phyloP scores from a whole-genome alignment of 116 monocot species.

The Thalassia testudinum region DNA sequence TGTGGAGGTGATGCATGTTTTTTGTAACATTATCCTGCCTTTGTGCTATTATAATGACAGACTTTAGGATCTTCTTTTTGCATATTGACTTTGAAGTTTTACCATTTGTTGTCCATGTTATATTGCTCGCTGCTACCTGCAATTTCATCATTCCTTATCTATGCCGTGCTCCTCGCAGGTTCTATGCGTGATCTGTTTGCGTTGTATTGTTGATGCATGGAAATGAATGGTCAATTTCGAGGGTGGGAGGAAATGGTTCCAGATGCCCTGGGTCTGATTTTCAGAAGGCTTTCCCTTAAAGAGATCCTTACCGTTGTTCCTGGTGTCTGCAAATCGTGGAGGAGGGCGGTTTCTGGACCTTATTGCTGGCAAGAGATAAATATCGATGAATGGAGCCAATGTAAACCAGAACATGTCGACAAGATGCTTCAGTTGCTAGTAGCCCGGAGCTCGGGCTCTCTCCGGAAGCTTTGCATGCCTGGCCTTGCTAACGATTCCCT shows the following conservation, averaged over 20 bases:
- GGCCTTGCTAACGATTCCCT: constrained; percentile 42
- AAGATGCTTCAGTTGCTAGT: constrained; percentile 66
- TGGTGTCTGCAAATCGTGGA: constrained; percentile 87
- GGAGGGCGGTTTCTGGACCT: constrained; percentile 54
- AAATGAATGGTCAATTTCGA: neutral
- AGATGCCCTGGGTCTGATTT: constrained; percentile 78
- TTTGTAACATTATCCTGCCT: no score
- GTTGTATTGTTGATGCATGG: no score
- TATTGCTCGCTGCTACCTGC: no score
- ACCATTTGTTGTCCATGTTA: no score
- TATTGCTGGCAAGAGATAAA: constrained; percentile 97
- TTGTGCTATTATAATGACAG: no score
- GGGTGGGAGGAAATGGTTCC: constrained; percentile 87
- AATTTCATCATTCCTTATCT: no score
- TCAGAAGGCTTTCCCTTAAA: constrained; percentile 63
- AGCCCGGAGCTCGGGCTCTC: constrained; percentile 42
- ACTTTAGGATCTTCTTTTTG: no score
- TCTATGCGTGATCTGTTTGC: no score
- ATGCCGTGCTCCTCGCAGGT: no score
- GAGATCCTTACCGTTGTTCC: constrained; percentile 73
- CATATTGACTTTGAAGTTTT: no score
- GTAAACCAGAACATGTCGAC: constrained; percentile 47
- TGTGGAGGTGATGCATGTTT: no score
- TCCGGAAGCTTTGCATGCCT: constrained; percentile 43
- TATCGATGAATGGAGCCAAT: constrained; percentile 73